Evolutionary conservation across 75 land plant species (phyloP).

Genomic region (Chamaecyparis obtusa): DNA sequence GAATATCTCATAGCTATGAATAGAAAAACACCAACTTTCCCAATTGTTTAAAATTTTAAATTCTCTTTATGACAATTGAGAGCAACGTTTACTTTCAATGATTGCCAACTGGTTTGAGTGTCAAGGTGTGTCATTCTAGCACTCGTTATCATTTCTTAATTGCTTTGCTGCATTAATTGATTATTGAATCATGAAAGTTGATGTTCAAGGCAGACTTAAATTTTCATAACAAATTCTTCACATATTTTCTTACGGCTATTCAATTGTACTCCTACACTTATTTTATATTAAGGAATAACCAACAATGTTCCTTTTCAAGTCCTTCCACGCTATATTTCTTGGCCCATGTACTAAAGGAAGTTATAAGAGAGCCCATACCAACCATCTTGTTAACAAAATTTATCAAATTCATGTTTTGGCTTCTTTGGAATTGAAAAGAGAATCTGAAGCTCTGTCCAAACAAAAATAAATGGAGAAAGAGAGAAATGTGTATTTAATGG

Average conservation of each 20-base stretch:
- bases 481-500: neutral
- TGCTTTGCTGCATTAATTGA: neutral
- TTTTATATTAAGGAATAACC: neutral
- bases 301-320: neutral
- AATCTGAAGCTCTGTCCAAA: neutral
- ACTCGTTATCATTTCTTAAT: neutral
- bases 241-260: neutral
- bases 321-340: neutral
- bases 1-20: neutral
- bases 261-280: neutral
- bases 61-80: neutral
- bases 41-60: neutral
- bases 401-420: neutral
- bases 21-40: neutral
- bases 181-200: neutral
- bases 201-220: neutral
- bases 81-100: neutral
- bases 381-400: neutral
- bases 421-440: neutral
- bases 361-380: neutral
- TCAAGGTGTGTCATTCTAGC: neutral
- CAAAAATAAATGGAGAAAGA: neutral
- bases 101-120: neutral
- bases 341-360: neutral
- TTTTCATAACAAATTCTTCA: neutral